Conservation (phyloP, 2,329 filamentous ascomycete genomes). For the Talaromyces sp. region DNA sequence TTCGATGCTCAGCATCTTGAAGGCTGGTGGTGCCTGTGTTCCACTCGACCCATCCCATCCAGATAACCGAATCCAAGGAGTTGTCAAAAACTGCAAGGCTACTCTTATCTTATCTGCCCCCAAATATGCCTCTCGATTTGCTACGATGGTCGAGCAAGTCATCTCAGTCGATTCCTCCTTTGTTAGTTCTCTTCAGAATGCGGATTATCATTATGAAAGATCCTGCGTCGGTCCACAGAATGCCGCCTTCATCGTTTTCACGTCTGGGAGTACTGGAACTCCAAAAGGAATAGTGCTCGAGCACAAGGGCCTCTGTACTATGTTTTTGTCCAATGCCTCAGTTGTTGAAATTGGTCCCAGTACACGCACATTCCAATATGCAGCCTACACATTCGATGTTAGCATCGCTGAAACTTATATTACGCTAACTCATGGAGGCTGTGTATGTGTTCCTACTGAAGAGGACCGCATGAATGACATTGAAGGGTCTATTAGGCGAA, state of each 20-base stretch:
- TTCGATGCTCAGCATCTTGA: conserved; percentile 23
- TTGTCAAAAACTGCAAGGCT: background rate
- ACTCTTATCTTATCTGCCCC: background rate
- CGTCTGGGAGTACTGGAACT: conserved; percentile 5
- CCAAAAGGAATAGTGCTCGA: conserved; percentile 48
- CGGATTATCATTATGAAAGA: background rate
- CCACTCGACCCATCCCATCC: conserved; percentile 17
- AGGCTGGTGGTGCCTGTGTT: conserved; percentile 21
- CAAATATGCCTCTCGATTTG: background rate
- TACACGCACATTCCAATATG: conserved; percentile 56
- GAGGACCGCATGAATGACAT: conserved; percentile 39
- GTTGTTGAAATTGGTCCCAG: conserved; percentile 44
- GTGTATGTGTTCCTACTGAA: conserved; percentile 47
- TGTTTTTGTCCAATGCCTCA: conserved; percentile 47
- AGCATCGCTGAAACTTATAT: conserved; percentile 44
- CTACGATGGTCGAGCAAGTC: background rate
- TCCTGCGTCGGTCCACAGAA: background rate
- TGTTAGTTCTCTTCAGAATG: background rate
- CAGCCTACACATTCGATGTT: conserved; percentile 46
- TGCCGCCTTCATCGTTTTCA: conserved; percentile 18
- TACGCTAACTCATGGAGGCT: conserved; percentile 45
- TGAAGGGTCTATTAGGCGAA: conserved; percentile 37
- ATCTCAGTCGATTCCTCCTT: background rate
- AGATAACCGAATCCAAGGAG: conserved; percentile 12
- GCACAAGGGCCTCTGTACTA: conserved; percentile 54